phyloP scores from a whole-genome alignment of 2,329 filamentous ascomycete species.

The Epicoccum nigrum region DNA sequence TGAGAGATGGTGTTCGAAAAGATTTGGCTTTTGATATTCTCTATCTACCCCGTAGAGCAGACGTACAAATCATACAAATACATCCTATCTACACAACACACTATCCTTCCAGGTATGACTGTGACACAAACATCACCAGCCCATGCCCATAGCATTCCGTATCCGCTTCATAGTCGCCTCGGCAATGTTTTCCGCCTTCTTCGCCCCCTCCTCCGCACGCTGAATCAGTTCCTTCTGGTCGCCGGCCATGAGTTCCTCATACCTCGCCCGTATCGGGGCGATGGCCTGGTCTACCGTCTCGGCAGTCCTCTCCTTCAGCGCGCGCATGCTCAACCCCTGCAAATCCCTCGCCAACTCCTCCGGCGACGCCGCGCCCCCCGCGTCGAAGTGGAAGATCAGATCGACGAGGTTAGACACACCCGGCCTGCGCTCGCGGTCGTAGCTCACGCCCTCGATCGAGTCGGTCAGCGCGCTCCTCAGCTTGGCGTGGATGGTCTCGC shows the following conservation, averaged over 20 bases:
- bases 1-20: too few species aligned
- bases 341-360: conserved; percentile 57
- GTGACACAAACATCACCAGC: too few species aligned
- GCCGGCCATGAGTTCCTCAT: conserved; percentile 58
- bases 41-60: too few species aligned
- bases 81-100: background rate
- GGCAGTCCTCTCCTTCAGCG: conserved; percentile 69
- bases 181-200: conserved; percentile 67
- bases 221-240: conserved; percentile 62
- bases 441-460: conserved; percentile 69
- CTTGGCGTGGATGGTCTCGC: conserved; percentile 69
- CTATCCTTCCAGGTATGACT: too few species aligned
- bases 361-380: conserved; percentile 41
- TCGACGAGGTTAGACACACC: conserved; percentile 88
- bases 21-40: too few species aligned
- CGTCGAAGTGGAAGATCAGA: conserved; percentile 74
- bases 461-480: conserved; percentile 80
- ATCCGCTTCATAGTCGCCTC: conserved; percentile 53
- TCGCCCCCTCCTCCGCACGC: conserved; percentile 64
- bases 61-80: background rate
- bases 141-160: conserved; percentile 28
- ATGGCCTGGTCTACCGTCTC: conserved; percentile 63
- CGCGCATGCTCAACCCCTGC: conserved; percentile 56
- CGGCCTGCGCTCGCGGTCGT: conserved; percentile 72
- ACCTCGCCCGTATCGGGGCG: conserved; percentile 62